These are phyloP conservation scores for Leccinum longicurvipes DNA, from an alignment of 768 basidiomycete species.

Conservation along the genomic window DNA sequence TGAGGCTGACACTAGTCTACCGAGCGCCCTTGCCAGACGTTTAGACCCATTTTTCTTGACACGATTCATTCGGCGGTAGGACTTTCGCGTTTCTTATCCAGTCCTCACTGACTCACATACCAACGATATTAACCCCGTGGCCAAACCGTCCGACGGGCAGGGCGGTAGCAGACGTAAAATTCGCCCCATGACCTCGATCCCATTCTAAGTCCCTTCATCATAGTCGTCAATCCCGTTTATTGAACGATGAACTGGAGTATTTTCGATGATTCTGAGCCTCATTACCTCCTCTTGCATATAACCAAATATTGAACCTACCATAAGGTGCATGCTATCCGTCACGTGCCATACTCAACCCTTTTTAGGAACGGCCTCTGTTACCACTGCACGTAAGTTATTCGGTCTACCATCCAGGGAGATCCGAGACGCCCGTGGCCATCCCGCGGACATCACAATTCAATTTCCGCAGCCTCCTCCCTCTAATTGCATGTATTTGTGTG, in stretches of 20 bases:
- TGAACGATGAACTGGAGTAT: not conserved
- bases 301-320: not conserved
- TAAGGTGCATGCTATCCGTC: not conserved
- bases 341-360: not conserved
- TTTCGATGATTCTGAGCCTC: slow-evolving; percentile 2
- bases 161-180: not conserved
- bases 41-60: not conserved
- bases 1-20: slow-evolving; percentile 18
- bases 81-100: not conserved
- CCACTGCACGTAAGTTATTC: not conserved
- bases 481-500: not conserved
- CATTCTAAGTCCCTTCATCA: not conserved
- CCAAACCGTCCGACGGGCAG: not conserved
- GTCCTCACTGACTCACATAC: not conserved
- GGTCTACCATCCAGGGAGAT: not conserved
- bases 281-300: not conserved
- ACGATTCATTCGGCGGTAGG: not conserved
- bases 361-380: not conserved
- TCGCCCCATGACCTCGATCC: not conserved
- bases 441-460: not conserved
- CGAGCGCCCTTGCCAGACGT: not conserved
- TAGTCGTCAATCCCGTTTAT: not conserved
- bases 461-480: not conserved
- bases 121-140: not conserved
- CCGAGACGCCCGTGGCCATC: not conserved